Evolutionary conservation across 176 grass and related monocot genomes (phyloP), one percentile per base, ranked within the genome.

Genomic region (Hsuehochloa calcarea): DNA sequence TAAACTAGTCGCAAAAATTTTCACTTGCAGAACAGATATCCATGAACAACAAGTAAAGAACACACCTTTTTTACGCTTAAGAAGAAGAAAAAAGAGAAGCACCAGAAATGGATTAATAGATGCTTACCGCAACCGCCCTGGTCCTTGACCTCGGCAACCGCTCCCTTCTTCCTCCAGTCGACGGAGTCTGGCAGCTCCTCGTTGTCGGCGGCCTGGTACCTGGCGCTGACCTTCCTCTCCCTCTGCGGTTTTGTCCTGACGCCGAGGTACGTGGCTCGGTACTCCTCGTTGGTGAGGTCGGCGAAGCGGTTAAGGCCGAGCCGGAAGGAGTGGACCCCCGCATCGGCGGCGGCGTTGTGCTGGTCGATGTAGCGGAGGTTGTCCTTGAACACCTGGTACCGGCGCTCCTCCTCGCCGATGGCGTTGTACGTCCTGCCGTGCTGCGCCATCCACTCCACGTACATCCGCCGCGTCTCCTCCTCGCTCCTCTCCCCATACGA

Each of bases 211-310:
- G 90, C 83, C n/a, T 72, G 85, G 85, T 97, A 97, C 79, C 92
- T 85, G 63, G 39, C 4, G 40, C 65, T 66, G 68, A 88, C 27
- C 78, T 51, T 92, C 68, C 78, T 80, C 40, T 89, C 85, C 85
- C 72, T 74, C 63, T 54, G 58, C 62, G 84, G 82, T 49, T 80
- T 85, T 35, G 55, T 68, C 62, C 84, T 85, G 14, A 85, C 15
- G 46, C 94, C 94, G 40, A 97, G 92, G 80, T 91, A 94, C 4
- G 90, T 74, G 34, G 64, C 17, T 14, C 94, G 92, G 90, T 94
- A 97, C 92, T 97, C 94, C 11, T 97, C 90, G 77, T 93, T 90
- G 61, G 96, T 98, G 89, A 95, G 78, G 88, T 98, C 96, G 43
- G 96, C 93, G 84, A 98, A 98, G 49, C 87, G 82, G 87, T 87